phyloP scores from a whole-genome alignment of 2,329 filamentous ascomycete species.

The Fusarium continuum region DNA sequence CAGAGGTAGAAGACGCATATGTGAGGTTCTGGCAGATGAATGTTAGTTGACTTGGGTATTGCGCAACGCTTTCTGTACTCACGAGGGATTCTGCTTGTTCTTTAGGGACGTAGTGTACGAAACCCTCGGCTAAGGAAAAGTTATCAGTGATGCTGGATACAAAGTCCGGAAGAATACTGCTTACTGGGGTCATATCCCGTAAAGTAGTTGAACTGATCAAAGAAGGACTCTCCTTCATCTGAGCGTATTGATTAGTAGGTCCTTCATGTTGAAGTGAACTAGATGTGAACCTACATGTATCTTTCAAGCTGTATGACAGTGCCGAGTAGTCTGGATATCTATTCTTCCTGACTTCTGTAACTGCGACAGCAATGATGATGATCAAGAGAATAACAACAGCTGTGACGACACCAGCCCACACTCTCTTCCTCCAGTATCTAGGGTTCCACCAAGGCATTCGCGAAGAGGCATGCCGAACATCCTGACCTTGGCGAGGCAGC shows the following conservation, averaged over 20 bases:
- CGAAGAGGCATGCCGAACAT: conserved; percentile 36
- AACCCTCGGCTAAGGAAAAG: conserved; percentile 52
- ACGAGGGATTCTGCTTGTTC: conserved; percentile 55
- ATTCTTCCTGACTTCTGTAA: conserved; percentile 52
- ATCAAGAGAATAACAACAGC: conserved; percentile 56
- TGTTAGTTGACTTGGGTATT: background rate
- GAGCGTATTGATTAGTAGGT: conserved; percentile 2
- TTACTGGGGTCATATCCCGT: conserved; percentile 59
- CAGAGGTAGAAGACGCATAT: conserved; percentile 61
- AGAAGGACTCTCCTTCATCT: conserved; percentile 62
- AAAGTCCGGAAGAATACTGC: conserved; percentile 11
- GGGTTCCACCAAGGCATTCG: conserved; percentile 57
- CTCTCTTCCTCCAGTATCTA: conserved; percentile 62
- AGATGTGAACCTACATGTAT: conserved; percentile 56
- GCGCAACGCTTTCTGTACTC: conserved; percentile 26
- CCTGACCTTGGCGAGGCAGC: conserved; percentile 30
- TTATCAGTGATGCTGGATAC: background rate
- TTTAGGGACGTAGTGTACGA: conserved; percentile 63
- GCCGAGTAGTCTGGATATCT: conserved; percentile 59
- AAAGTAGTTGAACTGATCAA: conserved; percentile 65
- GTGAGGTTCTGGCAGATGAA: conserved; percentile 69
- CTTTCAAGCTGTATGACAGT: conserved; percentile 58
- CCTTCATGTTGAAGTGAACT: background rate
- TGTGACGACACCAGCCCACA: conserved; percentile 55
- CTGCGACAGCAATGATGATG: conserved; percentile 58